Percentiles rank a stretch among this genome's conserved stretches.
phyloP scores from a whole-genome alignment of 2,329 filamentous ascomycete genomes.

The Didymella pomorum region DNA sequence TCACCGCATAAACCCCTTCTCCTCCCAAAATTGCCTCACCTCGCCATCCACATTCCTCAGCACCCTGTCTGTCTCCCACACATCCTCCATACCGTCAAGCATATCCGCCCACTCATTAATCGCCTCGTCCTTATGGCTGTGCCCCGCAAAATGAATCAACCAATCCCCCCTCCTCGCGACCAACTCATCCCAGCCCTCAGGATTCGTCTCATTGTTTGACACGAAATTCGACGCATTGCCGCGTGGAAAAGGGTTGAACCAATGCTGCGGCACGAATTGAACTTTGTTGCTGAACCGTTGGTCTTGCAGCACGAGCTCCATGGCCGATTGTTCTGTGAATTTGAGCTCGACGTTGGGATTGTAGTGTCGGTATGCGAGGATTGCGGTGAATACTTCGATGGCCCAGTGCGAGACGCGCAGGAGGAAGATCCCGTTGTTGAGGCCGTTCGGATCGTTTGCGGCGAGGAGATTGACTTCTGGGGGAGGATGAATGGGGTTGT shows the following conservation, averaged over 20 bases:
- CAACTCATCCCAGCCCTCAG: conserved; percentile 37
- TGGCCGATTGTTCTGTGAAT: conserved; percentile 54
- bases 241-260: conserved; percentile 55
- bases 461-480: conserved; percentile 47
- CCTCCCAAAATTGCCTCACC: conserved; percentile 34
- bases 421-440: conserved; percentile 56
- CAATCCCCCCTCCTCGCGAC: conserved; percentile 53
- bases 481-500: neutral
- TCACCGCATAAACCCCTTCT: conserved; percentile 7
- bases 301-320: conserved; percentile 50
- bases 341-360: conserved; percentile 45
- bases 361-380: conserved; percentile 52
- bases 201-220: conserved; percentile 45
- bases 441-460: conserved; percentile 52
- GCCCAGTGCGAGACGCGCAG: conserved; percentile 52
- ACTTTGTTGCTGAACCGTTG: conserved; percentile 43
- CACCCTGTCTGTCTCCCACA: conserved; percentile 34
- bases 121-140: conserved; percentile 42
- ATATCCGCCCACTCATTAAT: conserved; percentile 48
- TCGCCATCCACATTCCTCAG: conserved; percentile 38
- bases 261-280: conserved; percentile 52
- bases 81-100: conserved; percentile 26
- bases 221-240: conserved; percentile 32
- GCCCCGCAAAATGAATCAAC: conserved; percentile 55
- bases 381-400: conserved; percentile 51